Evolutionary conservation across 768 basidiomycete genomes (phyloP).

Genomic region (Mycena metata): DNA sequence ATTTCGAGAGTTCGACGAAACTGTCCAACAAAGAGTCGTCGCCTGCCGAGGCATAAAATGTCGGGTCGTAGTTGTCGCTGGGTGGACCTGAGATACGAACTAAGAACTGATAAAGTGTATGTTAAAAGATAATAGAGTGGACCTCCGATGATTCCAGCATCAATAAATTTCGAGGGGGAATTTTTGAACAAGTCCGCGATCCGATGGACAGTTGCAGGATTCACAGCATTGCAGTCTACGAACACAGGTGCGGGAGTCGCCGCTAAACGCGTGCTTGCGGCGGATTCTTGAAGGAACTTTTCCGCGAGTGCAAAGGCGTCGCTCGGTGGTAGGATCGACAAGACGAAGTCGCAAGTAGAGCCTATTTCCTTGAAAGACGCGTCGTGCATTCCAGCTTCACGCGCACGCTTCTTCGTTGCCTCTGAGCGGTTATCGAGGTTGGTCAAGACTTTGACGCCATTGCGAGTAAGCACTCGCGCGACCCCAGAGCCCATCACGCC

Average conservation of each 20-base stretch:
- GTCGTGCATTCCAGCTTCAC: slow-evolving; percentile 63
- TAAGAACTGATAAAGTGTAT: too few species aligned
- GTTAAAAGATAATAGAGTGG: too few species aligned
- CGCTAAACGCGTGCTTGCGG: slow-evolving; percentile 25
- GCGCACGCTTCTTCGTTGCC: slow-evolving; percentile 62
- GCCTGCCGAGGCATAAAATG: slow-evolving; percentile 66
- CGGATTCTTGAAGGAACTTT: slow-evolving; percentile 50
- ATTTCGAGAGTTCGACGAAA: slow-evolving; percentile 57
- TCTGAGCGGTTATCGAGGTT: slow-evolving; percentile 67
- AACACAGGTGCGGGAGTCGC: slow-evolving; percentile 51
- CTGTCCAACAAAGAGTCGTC: slow-evolving; percentile 48
- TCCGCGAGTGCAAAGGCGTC: slow-evolving; percentile 63
- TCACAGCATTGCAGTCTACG: slow-evolving; percentile 73
- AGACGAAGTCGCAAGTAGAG: slow-evolving; percentile 57
- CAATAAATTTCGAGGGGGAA: slow-evolving; percentile 60
- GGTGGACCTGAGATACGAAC: slow-evolving; percentile 52
- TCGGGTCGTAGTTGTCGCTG: slow-evolving; percentile 60
- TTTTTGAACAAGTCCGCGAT: slow-evolving; percentile 60
- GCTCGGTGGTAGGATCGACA: slow-evolving; percentile 72
- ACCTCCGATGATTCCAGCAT: slow-evolving; percentile 70
- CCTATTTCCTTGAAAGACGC: slow-evolving; percentile 48
- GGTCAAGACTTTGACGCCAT: slow-evolving; percentile 69
- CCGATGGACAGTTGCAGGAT: slow-evolving; percentile 60
- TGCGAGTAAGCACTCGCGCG: slow-evolving; percentile 58
- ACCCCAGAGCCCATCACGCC: slow-evolving; percentile 75